phyloP scores from a whole-genome alignment of 2,329 filamentous ascomycete species.

The Aquanectria penicillioides region DNA sequence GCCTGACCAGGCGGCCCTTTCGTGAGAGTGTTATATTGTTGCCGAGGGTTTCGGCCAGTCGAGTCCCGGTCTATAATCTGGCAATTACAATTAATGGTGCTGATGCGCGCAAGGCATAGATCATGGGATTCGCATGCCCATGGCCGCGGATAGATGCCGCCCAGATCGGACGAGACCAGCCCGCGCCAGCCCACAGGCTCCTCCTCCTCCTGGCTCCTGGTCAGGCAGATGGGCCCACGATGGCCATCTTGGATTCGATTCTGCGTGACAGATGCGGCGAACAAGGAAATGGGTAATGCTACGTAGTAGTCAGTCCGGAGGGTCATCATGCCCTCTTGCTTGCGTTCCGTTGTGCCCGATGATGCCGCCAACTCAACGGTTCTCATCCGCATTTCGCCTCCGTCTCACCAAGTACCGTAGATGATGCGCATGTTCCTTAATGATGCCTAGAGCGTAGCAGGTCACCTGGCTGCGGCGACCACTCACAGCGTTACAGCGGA shows the following conservation, averaged over 20 bases:
- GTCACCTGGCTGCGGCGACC: slow-evolving; percentile 21
- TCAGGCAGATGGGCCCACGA: slow-evolving; percentile 35
- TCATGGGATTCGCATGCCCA: slow-evolving; percentile 33
- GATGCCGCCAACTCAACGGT: slow-evolving; percentile 9
- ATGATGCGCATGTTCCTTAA: slow-evolving; percentile 6
- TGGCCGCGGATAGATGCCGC: slow-evolving; percentile 39
- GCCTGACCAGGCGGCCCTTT: slow-evolving; percentile 34
- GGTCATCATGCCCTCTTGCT: slow-evolving; percentile 22
- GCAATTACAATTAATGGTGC: slow-evolving; percentile 20
- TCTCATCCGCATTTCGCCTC: slow-evolving; percentile 6
- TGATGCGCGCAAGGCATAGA: slow-evolving; percentile 28
- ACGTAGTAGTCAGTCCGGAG: slow-evolving; percentile 21
- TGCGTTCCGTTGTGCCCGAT: slow-evolving; percentile 14
- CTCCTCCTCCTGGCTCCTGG: background rate
- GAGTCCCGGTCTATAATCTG: slow-evolving; percentile 18
- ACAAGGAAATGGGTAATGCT: slow-evolving; percentile 18
- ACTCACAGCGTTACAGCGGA: slow-evolving; percentile 23
- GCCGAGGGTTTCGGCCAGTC: slow-evolving; percentile 16
- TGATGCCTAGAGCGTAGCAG: slow-evolving; percentile 20
- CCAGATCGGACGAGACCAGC: slow-evolving; percentile 36
- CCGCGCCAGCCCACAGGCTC: slow-evolving; percentile 16
- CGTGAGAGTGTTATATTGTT: slow-evolving; percentile 26
- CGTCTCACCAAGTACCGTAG: slow-evolving; percentile 3
- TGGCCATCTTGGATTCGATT: slow-evolving; percentile 18
- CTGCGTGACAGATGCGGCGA: slow-evolving; percentile 13